A percentile compares a stretch with the other conserved stretches of the same genome.
These are phyloP conservation scores for Corymbia calophylla DNA, from an alignment of 441 rosid genomes.

Conservation along the genomic window DNA sequence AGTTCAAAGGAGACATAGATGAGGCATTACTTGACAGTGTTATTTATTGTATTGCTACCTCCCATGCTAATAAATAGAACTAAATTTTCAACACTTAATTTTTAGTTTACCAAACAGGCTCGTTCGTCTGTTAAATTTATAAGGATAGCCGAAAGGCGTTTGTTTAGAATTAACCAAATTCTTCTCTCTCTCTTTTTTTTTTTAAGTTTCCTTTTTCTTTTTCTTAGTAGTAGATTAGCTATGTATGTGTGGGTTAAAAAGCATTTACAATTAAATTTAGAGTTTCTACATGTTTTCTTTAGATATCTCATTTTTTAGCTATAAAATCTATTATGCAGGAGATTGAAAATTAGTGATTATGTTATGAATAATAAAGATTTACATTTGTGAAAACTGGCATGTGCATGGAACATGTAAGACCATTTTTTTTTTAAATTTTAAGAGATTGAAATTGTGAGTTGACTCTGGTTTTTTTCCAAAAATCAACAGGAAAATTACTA, in stretches of 20 bases:
- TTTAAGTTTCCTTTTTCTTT: neutral
- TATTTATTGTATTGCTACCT: neutral
- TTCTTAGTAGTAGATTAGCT: neutral
- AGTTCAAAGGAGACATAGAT: neutral
- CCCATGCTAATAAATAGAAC: neutral
- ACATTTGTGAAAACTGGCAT: neutral
- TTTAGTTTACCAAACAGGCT: neutral
- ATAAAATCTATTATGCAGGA: neutral
- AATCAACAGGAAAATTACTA: neutral
- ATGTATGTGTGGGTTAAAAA: neutral
- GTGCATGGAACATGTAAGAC: neutral
- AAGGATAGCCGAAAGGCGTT: neutral
- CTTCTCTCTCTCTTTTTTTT: neutral
- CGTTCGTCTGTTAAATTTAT: neutral
- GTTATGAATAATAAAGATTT: neutral
- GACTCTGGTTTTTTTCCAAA: neutral
- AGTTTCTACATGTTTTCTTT: neutral
- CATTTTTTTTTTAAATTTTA: rapidly evolving
- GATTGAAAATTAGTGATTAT: neutral
- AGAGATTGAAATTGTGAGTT: neutral
- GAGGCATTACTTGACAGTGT: neutral
- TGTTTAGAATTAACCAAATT: neutral
- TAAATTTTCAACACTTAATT: neutral
- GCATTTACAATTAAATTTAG: neutral
- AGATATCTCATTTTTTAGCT: neutral